Evolutionary conservation across 129 eudicot species (phyloP).

Genomic region (Apium graveolens): DNA sequence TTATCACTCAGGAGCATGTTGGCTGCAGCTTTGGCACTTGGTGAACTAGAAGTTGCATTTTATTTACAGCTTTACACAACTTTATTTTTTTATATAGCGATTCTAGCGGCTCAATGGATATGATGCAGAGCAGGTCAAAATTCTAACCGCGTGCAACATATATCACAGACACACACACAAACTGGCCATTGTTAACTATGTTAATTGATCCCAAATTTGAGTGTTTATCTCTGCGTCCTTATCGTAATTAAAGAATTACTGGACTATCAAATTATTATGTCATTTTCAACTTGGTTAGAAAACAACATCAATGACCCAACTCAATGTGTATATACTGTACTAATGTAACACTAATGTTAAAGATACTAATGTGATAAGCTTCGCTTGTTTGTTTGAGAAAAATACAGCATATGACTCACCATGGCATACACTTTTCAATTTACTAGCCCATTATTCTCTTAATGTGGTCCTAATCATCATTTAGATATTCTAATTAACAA

Average conservation of each 20-base stretch:
- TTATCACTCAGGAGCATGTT: conserved; percentile 60
- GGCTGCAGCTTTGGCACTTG: conserved; percentile 41
- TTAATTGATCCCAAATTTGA: neutral
- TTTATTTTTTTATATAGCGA: too few relatives aligned
- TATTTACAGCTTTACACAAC: too few relatives aligned
- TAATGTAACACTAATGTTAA: too few relatives aligned
- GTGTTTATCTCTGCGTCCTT: neutral
- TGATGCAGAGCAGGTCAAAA: too few relatives aligned
- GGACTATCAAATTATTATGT: neutral
- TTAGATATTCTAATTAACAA: neutral
- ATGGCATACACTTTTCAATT: neutral
- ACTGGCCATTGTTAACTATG: neutral
- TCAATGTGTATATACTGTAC: neutral
- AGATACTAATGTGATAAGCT: neutral
- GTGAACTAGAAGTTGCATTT: too few relatives aligned
- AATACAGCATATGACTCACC: neutral
- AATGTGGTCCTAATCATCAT: neutral
- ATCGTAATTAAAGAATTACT: neutral
- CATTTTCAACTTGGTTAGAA: neutral
- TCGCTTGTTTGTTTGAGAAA: neutral
- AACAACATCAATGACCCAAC: neutral
- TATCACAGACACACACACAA: too few relatives aligned
- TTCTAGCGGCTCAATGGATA: too few relatives aligned
- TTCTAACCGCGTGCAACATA: too few relatives aligned
- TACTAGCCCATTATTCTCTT: neutral